phyloP scores from a whole-genome alignment of 805 yeast genomes.

The Saccharomycopsis javanensis region DNA sequence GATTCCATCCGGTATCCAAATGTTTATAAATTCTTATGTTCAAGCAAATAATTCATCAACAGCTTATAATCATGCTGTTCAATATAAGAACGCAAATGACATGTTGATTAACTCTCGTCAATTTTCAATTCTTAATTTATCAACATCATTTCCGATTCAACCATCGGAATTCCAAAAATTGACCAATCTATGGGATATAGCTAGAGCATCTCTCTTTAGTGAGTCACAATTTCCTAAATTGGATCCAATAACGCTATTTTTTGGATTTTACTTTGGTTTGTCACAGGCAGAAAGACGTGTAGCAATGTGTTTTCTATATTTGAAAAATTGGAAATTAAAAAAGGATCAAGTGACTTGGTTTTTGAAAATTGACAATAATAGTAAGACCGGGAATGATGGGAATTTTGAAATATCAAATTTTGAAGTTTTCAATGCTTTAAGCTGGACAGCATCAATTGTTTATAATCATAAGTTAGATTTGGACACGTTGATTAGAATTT shows the following conservation, averaged over 20 bases:
- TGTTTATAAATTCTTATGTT: constrained; percentile 24
- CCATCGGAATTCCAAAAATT: constrained; percentile 6
- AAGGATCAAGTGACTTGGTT: constrained; percentile 13
- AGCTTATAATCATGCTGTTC: background rate
- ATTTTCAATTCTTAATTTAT: background rate
- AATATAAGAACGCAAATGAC: background rate
- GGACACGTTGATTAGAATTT: constrained; percentile 3
- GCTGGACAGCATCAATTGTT: constrained; percentile 13
- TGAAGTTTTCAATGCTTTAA: constrained; percentile 16
- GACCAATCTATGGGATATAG: background rate
- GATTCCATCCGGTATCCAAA: constrained; percentile 27
- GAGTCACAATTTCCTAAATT: constrained; percentile 7
- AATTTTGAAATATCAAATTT: constrained; percentile 10
- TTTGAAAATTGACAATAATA: constrained; percentile 1
- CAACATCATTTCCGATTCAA: constrained; percentile 5
- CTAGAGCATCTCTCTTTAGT: background rate
- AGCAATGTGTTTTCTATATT: constrained; percentile 13
- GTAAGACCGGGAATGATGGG: background rate
- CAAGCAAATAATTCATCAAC: background rate
- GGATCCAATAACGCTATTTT: constrained; percentile 12
- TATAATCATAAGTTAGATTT: constrained; percentile 13
- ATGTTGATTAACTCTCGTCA: constrained; percentile 4
- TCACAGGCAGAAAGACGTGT: constrained; percentile 9
- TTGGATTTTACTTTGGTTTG: constrained; percentile 19
- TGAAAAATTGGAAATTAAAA: constrained; percentile 17